Conservation (phyloP, 2,329 filamentous ascomycete species). For the Zymoseptoria crescenta region DNA sequence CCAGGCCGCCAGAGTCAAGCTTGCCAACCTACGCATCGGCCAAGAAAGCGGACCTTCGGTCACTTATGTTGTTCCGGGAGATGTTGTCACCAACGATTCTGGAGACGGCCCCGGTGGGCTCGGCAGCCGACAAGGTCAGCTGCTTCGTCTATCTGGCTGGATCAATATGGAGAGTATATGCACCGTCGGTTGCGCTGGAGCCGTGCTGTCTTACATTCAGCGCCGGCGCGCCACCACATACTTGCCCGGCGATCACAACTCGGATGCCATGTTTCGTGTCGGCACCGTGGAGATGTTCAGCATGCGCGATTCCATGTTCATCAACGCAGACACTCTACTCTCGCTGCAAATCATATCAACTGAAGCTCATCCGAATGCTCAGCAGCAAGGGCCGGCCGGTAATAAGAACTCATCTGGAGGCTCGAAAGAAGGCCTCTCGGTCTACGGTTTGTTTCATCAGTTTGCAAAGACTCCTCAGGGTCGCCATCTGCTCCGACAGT, state of each 20-base stretch:
- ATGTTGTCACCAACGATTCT: constrained; percentile 36
- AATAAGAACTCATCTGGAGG: constrained; percentile 47
- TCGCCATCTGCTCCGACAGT: constrained; percentile 61
- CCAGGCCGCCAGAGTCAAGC: constrained; percentile 56
- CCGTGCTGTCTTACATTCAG: constrained; percentile 70
- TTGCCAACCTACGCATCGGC: constrained; percentile 52
- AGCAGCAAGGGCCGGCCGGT: constrained; percentile 59
- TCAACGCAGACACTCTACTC: constrained; percentile 70
- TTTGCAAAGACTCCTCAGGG: constrained; percentile 74
- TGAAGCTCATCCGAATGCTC: constrained; percentile 74
- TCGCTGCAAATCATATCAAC: constrained; percentile 80
- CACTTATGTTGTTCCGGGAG: constrained; percentile 56
- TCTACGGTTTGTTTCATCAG: constrained; percentile 74
- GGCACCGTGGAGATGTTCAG: constrained; percentile 66
- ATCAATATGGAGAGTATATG: constrained; percentile 67
- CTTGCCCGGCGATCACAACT: constrained; percentile 51
- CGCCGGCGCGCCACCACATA: constrained; percentile 57
- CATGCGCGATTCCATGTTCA: constrained; percentile 59
- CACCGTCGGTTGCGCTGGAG: constrained; percentile 80
- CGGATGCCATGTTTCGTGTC: constrained; percentile 52
- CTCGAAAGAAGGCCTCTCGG: constrained; percentile 71
- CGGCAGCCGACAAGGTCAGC: constrained; percentile 52
- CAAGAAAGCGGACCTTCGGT: constrained; percentile 41
- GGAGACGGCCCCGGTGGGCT: constrained; percentile 37
- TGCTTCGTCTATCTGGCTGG: constrained; percentile 61